Percentiles rank a stretch among this genome's conserved stretches.
phyloP scores from a whole-genome alignment of 1,284 basidiomycete species.

The Fomitopsis pinicola region DNA sequence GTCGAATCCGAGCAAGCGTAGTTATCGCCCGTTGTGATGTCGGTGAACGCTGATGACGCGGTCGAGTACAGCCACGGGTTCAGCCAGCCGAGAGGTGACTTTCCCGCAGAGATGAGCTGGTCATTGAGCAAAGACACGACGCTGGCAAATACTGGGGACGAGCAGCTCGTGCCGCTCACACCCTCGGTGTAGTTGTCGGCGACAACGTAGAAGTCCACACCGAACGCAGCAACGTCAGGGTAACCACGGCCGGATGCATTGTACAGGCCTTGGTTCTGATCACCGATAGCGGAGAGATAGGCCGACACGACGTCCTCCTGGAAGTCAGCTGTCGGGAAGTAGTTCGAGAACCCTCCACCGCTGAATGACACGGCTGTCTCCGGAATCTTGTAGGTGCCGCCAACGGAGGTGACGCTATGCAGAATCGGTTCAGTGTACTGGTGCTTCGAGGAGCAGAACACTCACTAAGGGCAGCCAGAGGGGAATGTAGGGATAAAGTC shows the following conservation, averaged over 20 bases:
- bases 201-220: slow-evolving; percentile 18
- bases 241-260: slow-evolving; percentile 17
- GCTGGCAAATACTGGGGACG: slow-evolving; percentile 38
- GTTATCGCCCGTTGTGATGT: slow-evolving; percentile 12
- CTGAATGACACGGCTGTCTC: slow-evolving; percentile 41
- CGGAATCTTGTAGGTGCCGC: slow-evolving; percentile 43
- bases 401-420: slow-evolving; percentile 50
- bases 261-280: slow-evolving; percentile 15
- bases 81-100: slow-evolving; percentile 49
- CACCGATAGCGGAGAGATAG: slow-evolving; percentile 20
- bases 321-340: slow-evolving; percentile 33
- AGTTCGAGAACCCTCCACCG: slow-evolving; percentile 41
- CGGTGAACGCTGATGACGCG: slow-evolving; percentile 8
- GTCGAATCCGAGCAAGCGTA: slow-evolving; percentile 24
- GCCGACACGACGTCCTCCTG: slow-evolving; percentile 28
- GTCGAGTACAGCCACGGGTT: slow-evolving; percentile 39
- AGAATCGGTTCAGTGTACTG: background rate
- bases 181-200: slow-evolving; percentile 39
- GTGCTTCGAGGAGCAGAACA: background rate
- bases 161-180: slow-evolving; percentile 28
- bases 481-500: slow-evolving; percentile 66
- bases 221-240: slow-evolving; percentile 16
- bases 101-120: slow-evolving; percentile 37
- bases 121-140: slow-evolving; percentile 62
- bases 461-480: slow-evolving; percentile 44